Base-by-base conservation (phyloP, 2,329 filamentous ascomycete genomes). In the Herpotrichia juniperi region DNA sequence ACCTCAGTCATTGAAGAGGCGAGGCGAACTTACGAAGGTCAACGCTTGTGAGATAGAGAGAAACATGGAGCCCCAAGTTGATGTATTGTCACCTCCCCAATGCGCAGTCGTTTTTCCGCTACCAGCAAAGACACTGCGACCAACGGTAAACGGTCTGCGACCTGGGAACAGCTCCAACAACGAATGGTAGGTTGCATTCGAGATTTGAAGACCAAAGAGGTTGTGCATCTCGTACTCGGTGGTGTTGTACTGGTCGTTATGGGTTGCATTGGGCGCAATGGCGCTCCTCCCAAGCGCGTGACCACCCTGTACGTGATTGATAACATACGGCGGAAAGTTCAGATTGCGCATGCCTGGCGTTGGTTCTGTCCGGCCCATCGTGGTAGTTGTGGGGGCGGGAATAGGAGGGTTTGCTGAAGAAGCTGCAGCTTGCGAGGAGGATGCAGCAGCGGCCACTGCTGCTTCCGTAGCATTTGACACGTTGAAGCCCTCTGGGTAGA, bases 151-250 rank as follows among this genome's bases (percentile, higher is more conserved):
- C n/a, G n/a, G n/a, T n/a, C n/a, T n/a, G n/a, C n/a, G n/a, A 88
- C 90, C 89, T 93, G 71, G 93, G 88, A 2, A 82, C 11, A 89
- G 76, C 4, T 78, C 68, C 3, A 86, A 75, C 22, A 93, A 81
- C 45, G 84, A 87, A 32, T 87, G 74, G 66, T 91, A 89, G 0
- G 57, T 62, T 19, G 59, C 59, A 26, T 58, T 59, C 6, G 54
- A 52, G 25, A 53, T 57, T 6, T 53, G 48, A 7, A 50, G 35
- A 5, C 64, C 63, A 26, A 56, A 93, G 1, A 93, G 75, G 64
- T 89, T 93, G 78, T 94, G 91, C 40, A 89, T 83, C 64, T 93
- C 89, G 66, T 94, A 94, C 66, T 93, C 87, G 10, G 46, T 48
- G 4, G 46, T 48, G 16, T 40, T 46, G 82, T 72, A 1, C 7